Evolutionary conservation across 2,329 filamentous ascomycete species (phyloP).

Genomic region (Ilyonectria sp.): DNA sequence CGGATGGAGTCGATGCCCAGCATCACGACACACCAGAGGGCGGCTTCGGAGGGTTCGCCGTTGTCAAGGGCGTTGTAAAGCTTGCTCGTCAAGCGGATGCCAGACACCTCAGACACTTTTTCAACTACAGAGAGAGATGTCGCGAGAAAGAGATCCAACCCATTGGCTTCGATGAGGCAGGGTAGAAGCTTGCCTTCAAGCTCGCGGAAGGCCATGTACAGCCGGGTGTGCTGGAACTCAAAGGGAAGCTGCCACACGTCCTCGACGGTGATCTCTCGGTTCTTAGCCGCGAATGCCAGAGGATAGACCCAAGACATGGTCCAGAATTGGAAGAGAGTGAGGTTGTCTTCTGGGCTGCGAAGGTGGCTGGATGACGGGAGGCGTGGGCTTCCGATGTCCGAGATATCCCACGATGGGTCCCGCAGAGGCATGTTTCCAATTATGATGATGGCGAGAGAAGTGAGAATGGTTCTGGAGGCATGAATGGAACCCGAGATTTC

Average conservation of each 20-base stretch:
- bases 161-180: slow-evolving; percentile 82
- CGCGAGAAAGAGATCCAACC: slow-evolving; percentile 81
- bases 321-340: slow-evolving; percentile 88
- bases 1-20: slow-evolving; percentile 52
- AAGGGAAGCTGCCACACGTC: slow-evolving; percentile 87
- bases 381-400: slow-evolving; percentile 50
- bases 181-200: slow-evolving; percentile 80
- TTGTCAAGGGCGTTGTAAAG: slow-evolving; percentile 55
- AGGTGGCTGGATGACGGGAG: slow-evolving; percentile 55
- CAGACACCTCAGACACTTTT: slow-evolving; percentile 56
- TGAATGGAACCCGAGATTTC: slow-evolving; percentile 42
- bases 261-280: slow-evolving; percentile 78
- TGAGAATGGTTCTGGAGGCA: slow-evolving; percentile 42
- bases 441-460: slow-evolving; percentile 45
- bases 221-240: slow-evolving; percentile 84
- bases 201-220: slow-evolving; percentile 82
- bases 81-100: slow-evolving; percentile 55
- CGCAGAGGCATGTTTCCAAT: slow-evolving; percentile 58
- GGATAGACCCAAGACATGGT: slow-evolving; percentile 87
- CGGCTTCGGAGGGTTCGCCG: slow-evolving; percentile 48
- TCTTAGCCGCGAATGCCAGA: slow-evolving; percentile 76
- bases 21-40: slow-evolving; percentile 57
- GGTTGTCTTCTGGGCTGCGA: slow-evolving; percentile 83
- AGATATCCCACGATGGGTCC: slow-evolving; percentile 52
- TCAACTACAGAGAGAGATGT: slow-evolving; percentile 73